Percentiles rank a stretch among this genome's conserved stretches.
phyloP scores from a whole-genome alignment of 768 basidiomycete species.

The Kwoniella pini region DNA sequence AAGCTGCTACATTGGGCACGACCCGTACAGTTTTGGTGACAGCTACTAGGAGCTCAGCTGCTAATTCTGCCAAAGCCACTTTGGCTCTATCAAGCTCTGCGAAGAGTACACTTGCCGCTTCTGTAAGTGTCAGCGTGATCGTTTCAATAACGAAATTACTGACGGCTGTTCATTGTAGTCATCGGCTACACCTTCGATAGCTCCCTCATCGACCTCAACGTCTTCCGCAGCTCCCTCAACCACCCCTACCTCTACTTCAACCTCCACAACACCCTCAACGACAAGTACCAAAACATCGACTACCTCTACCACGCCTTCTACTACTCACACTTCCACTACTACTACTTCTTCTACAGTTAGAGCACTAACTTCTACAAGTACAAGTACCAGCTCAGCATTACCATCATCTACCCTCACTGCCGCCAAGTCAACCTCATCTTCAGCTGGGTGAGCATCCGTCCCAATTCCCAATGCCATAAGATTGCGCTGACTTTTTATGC shows the following conservation, averaged over 20 bases:
- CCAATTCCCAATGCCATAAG: neutral
- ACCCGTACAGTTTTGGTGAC: conserved; percentile 16
- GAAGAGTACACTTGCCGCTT: conserved; percentile 7
- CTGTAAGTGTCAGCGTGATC: conserved; percentile 1
- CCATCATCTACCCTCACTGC: conserved; percentile 15
- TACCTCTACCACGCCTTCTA: neutral
- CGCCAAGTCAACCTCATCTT: conserved; percentile 9
- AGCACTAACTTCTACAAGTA: conserved; percentile 19
- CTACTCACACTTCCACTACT: conserved; percentile 8
- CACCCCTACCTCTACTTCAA: conserved; percentile 11
- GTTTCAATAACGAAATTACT: neutral
- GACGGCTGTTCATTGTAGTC: neutral
- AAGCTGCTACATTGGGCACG: conserved; percentile 28
- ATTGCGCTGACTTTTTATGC: neutral
- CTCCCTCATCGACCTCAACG: conserved; percentile 17
- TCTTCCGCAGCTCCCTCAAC: conserved; percentile 14
- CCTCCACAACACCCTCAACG: conserved; percentile 14
- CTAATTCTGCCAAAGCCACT: conserved; percentile 6
- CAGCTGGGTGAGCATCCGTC: conserved; percentile 12
- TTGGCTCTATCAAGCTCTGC: conserved; percentile 5
- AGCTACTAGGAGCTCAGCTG: conserved; percentile 4
- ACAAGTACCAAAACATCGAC: conserved; percentile 14
- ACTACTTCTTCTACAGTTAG: conserved; percentile 11
- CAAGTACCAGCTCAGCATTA: conserved; percentile 10
- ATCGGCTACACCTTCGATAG: neutral